Base-by-base conservation (phyloP, 768 basidiomycete species). In the Glaciozyma martinii region DNA sequence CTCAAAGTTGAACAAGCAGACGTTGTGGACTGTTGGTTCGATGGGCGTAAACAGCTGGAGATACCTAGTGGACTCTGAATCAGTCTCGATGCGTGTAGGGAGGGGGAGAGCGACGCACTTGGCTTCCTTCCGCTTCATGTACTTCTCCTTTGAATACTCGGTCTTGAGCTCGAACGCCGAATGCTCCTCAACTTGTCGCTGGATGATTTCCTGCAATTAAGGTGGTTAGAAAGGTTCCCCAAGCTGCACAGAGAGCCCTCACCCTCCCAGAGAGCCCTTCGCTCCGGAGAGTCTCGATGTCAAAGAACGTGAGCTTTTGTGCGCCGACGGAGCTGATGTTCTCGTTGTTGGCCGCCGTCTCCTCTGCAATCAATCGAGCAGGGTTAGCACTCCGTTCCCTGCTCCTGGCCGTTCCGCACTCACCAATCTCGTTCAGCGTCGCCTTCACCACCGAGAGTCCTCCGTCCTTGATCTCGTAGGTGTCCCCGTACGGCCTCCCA, bases 101-200 rank as follows among this genome's bases (percentile, higher is more conserved):
- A 47, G 56, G 25, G 46, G 10, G 54, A 16, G 1, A 30, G 50
- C 23, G 16, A 71, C 85, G 70, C 74, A 94, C 93, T 98, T 99
- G 62, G 89, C 91, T 78, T 93, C 90, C 76, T 99, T 99, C 46
- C 90, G 82, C 76, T 93, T 94, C 76, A 84, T 87, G 78, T 97
- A 99, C 76, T 99, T 99, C 74, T 98, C 93, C 77, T 99, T 98
- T 77, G 89, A 92, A 77, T 93, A 98, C 76, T 94, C 95, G 1
- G 93, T 98, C 78, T 98, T 98, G 56, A 98, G 79, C 16, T 85
- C 85, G 76, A 88, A 99, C 72, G 89, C 88, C 37, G 88, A 86
- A 73, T 98, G 94, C 72, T 86, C 84, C 71, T 90, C 90, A 55
- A 97, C 94, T 76, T 98, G 94, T 76, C 81, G 86, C 74, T 88